Evolutionary conservation across 2,329 filamentous ascomycete genomes (phyloP), one percentile per base, ranked within the genome.

Genomic region (Colletotrichum noveboracense): DNA sequence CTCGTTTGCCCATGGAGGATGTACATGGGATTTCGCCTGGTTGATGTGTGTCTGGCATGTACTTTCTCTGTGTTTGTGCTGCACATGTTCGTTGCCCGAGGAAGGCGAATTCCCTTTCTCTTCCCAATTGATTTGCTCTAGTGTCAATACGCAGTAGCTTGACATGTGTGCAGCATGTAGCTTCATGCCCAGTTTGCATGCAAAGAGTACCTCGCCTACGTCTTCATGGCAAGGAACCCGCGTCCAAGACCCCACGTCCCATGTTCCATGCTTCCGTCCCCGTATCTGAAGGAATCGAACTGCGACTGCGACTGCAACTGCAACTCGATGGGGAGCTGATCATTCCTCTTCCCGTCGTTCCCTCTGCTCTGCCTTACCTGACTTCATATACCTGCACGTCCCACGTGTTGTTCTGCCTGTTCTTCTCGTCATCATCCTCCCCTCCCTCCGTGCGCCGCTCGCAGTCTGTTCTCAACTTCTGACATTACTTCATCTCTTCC

Each of bases 351-450:
- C 55, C 36, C 28, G 18, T 30, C 67, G 7, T 64, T 3, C 38
- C 38, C 34, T 21, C 18, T n/a, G 30, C 43, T 28, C 30, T 43
- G n/a, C 24, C n/a, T n/a, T 32, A 30, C 24, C n/a, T n/a, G 66
- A 58, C 62, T 64, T 67, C 43, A 64, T 75, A 73, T 65, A 75
- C 48, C 64, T 43, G 70, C 73, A 68, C 73, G 70, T 73, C 73
- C 73, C 70, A 75, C 64, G 70, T 73, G 70, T 56, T 75, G 34
- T 0, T 21, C 21, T 18, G 18, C 18, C 18, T 16, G 26, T 55
- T 8, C 12, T n/a, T 36, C 24, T 24, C 34, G 36, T 70, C 60
- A 10, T 75, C 64, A 12, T 52, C 43, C n/a, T 52, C n/a, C 18
- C n/a, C 48, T 28, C 38, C 28, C 65, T 70, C 26, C 65, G n/a